Evolutionary conservation across 495 filamentous ascomycete species (phyloP), one percentile per base, ranked within the genome.

Genomic region (Aspergillus sclerotioniger): DNA sequence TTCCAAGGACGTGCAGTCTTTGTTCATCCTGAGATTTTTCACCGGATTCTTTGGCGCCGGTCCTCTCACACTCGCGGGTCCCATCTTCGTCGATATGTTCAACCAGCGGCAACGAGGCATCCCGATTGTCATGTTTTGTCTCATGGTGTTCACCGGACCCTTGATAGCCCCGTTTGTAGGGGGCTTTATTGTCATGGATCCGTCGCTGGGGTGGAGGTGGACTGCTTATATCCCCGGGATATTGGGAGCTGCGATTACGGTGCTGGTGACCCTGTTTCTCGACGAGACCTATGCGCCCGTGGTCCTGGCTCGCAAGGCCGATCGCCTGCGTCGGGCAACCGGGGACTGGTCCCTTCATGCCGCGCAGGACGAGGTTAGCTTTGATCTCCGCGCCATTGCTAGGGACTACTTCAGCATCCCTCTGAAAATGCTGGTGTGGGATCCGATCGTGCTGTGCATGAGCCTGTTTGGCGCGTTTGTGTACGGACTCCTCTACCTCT

Each of bases 271-370:
- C 0, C 43, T 95, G 60, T 92, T 93, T 78, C 80, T 94, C 25
- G 64, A 84, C 62, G 92, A 97, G 71, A 89, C 92, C 0, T 97
- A 96, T 65, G 89, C 90, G 17, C 91, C 92, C 0, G 77, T 90
- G 7, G 86, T 97, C 54, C 79, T 96, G 0, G 82, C 93, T 39
- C 66, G 71, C 6, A 96, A 96, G 73, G 92, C 92, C 1, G 65
- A 82, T 0, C 86, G 91, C 56, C 77, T 97, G 25, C 89, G 92
- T 43, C 89, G 90, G 7, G 76, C 89, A 39, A 96, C 91, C 0
- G 83, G 85, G 67, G 94, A 96, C 75, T 96, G 92, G 91, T 90
- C 90, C 47, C 95, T 97, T 62, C 92, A 96, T 72, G 92, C 92
- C 41, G 92, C 91, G 69, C 90, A 96, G 69, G 92, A 96, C 65